Evolutionary conservation across 371 early-diverging fungal genomes (phyloP).

Genomic region (Thermomucor indicae-seudaticae): DNA sequence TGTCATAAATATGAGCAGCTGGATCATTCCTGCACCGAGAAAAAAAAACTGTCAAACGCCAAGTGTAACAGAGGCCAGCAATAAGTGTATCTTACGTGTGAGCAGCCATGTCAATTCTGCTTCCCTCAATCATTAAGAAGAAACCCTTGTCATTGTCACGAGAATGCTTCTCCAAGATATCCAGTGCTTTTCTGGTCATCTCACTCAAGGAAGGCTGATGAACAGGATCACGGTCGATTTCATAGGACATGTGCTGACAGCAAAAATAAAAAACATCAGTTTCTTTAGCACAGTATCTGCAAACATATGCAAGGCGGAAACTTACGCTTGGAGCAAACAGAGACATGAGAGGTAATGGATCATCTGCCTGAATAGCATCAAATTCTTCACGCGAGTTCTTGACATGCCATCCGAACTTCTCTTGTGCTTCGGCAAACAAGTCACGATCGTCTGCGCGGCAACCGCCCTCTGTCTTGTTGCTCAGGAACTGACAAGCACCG

Average conservation of each 20-base stretch:
- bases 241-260: slow-evolving; percentile 69
- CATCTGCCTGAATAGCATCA: slow-evolving; percentile 37
- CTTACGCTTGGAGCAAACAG: slow-evolving; percentile 64
- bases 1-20: slow-evolving; percentile 73
- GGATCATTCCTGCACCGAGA: slow-evolving; percentile 79
- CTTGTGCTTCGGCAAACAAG: slow-evolving; percentile 48
- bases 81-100: slow-evolving; percentile 42
- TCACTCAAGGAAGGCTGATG: slow-evolving; percentile 69
- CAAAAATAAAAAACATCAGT: background rate
- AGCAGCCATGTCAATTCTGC: slow-evolving; percentile 86
- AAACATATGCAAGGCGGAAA: background rate
- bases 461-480: slow-evolving; percentile 53
- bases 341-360: slow-evolving; percentile 69
- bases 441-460: slow-evolving; percentile 73
- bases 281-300: background rate
- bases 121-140: slow-evolving; percentile 95
- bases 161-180: slow-evolving; percentile 7
- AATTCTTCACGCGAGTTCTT: slow-evolving; percentile 53
- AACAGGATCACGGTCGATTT: slow-evolving; percentile 68
- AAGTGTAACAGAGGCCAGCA: background rate
- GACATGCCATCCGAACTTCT: slow-evolving; percentile 54
- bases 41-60: too few species aligned
- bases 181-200: slow-evolving; percentile 63
- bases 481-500: slow-evolving; percentile 82
- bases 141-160: slow-evolving; percentile 62